Percentiles rank a stretch among this genome's conserved stretches.
phyloP scores from a whole-genome alignment of 768 basidiomycete species.

The Suillus hirtellus region DNA sequence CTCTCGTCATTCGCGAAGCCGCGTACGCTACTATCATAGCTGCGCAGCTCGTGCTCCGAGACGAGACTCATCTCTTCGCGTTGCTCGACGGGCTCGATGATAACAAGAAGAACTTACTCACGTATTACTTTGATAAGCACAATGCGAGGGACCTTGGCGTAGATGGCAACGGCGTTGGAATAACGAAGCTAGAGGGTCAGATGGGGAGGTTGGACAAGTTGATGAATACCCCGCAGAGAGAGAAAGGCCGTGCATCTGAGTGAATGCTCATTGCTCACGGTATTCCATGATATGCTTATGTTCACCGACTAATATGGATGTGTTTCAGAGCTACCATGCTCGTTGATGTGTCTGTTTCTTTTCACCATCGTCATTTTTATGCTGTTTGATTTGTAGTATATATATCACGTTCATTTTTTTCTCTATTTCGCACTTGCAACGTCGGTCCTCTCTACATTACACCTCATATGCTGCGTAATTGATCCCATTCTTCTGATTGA shows the following conservation, averaged over 20 bases:
- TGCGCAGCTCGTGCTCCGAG: slow-evolving; percentile 77
- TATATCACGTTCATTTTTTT: slow-evolving; percentile 12
- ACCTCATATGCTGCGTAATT: not conserved
- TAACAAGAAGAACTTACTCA: slow-evolving; percentile 87
- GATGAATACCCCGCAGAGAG: slow-evolving; percentile 67
- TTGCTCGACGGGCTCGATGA: slow-evolving; percentile 83
- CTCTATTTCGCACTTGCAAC: not conserved
- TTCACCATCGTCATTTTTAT: not conserved
- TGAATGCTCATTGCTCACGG: slow-evolving; percentile 4
- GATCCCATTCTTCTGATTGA: not conserved
- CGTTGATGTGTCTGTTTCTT: not conserved
- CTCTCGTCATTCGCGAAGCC: slow-evolving; percentile 80
- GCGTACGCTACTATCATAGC: slow-evolving; percentile 83
- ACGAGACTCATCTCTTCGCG: slow-evolving; percentile 81
- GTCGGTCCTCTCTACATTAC: not conserved
- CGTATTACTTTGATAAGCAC: slow-evolving; percentile 89
- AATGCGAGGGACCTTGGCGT: slow-evolving; percentile 57
- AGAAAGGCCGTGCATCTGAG: slow-evolving; percentile 30
- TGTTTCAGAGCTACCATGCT: not conserved
- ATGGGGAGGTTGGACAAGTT: slow-evolving; percentile 78
- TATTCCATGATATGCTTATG: not conserved
- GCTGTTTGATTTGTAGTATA: slow-evolving; percentile 12
- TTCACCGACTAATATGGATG: not conserved
- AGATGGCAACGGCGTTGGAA: slow-evolving; percentile 42
- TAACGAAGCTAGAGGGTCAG: slow-evolving; percentile 76